Evolutionary conservation across 495 filamentous ascomycete genomes (phyloP).

Genomic region (Annulohypoxylon maeteangense): DNA sequence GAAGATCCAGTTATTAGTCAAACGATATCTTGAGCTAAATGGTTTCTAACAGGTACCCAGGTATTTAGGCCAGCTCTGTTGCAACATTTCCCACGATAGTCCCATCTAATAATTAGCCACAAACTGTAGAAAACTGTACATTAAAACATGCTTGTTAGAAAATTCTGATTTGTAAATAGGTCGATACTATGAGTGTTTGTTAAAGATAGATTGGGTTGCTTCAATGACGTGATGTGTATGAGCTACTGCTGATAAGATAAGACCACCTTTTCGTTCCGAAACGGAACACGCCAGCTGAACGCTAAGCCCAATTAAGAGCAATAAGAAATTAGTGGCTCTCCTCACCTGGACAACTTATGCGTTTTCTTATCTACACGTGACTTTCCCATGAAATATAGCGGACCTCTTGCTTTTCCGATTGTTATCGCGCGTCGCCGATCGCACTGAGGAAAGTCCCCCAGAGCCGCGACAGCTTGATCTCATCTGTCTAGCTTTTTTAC

Average conservation of each 20-base stretch:
- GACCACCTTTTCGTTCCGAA: background rate
- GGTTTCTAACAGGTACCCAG: background rate
- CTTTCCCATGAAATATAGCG: conserved; percentile 23
- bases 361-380: conserved; percentile 44
- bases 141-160: background rate
- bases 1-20: background rate
- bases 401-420: conserved; percentile 23
- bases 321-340: background rate
- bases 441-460: conserved; percentile 35
- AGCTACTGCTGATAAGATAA: background rate
- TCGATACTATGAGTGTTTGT: background rate
- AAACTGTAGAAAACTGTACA: background rate
- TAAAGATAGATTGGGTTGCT: background rate
- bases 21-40: background rate
- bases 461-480: conserved; percentile 43
- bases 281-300: background rate
- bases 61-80: background rate
- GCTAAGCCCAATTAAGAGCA: conserved; percentile 16
- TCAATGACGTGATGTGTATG: conserved; percentile 10
- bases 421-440: conserved; percentile 42
- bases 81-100: background rate
- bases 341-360: background rate
- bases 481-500: conserved; percentile 29
- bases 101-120: background rate
- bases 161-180: background rate